phyloP scores from a whole-genome alignment of 192 early-diverging fungal genomes.

The Entophlyctis helioformis region DNA sequence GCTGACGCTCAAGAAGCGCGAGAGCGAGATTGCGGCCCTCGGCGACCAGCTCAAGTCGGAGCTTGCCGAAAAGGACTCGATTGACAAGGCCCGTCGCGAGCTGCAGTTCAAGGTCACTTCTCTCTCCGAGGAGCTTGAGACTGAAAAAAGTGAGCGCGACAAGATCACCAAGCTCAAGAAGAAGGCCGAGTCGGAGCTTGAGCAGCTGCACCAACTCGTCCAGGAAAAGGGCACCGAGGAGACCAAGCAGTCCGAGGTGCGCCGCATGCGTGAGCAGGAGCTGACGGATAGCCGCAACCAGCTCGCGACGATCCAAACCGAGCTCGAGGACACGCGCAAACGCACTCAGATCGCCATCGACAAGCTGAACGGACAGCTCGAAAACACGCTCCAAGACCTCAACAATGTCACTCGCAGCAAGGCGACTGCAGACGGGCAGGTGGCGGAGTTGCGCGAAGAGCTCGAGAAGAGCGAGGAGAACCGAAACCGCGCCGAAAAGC shows the following conservation, averaged over 20 bases:
- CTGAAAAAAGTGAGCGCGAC: constrained; percentile 31
- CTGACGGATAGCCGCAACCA: constrained; percentile 29
- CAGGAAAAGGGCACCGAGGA: constrained; percentile 42
- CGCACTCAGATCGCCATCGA: constrained; percentile 19
- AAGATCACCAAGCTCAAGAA: constrained; percentile 35
- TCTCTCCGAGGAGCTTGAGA: constrained; percentile 25
- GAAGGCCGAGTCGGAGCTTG: constrained; percentile 33
- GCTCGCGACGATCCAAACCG: constrained; percentile 21
- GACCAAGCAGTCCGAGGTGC: constrained; percentile 38
- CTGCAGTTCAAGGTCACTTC: constrained; percentile 27
- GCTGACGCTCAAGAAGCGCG: constrained; percentile 23
- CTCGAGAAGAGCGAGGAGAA: constrained; percentile 33
- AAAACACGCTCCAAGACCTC: constrained; percentile 25
- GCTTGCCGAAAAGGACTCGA: constrained; percentile 26
- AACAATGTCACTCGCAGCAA: constrained; percentile 20
- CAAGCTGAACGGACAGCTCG: constrained; percentile 34
- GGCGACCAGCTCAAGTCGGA: constrained; percentile 20
- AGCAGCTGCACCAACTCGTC: constrained; percentile 22
- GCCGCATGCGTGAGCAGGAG: constrained; percentile 40
- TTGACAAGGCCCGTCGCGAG: constrained; percentile 36
- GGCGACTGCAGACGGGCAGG: constrained; percentile 24
- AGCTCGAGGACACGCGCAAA: constrained; percentile 35
- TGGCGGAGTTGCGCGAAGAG: constrained; percentile 19
- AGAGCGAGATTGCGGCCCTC: constrained; percentile 27
- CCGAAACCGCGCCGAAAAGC: constrained; percentile 19